phyloP scores from a whole-genome alignment of 371 early-diverging fungal genomes.

The Mucor velutinosus region DNA sequence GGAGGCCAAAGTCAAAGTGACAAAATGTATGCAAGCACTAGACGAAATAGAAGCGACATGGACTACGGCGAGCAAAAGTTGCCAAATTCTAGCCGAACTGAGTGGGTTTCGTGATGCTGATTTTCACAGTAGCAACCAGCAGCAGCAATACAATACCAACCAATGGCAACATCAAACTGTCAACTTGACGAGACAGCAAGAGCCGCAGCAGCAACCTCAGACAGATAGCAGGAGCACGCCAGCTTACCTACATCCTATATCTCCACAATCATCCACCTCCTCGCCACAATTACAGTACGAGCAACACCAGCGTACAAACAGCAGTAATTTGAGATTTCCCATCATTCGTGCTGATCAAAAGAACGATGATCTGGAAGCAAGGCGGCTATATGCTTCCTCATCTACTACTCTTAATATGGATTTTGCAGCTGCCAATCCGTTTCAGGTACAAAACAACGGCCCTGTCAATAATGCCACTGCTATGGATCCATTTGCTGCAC shows the following conservation, averaged over 20 bases:
- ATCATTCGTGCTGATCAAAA: conserved; percentile 1
- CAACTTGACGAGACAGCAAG: neutral
- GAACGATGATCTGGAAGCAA: neutral
- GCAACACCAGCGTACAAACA: neutral
- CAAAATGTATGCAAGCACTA: conserved; percentile 38
- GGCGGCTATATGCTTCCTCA: neutral
- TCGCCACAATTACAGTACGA: neutral
- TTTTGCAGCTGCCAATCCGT: neutral
- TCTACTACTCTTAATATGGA: conserved; percentile 1
- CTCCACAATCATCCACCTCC: neutral
- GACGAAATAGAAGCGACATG: conserved; percentile 43
- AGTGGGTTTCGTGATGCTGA: conserved; percentile 38
- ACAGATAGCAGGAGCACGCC: neutral
- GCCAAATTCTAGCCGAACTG: conserved; percentile 48
- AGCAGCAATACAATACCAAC: neutral
- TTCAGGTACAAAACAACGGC: neutral
- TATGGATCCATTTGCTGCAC: conserved; percentile 31
- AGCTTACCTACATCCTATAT: neutral
- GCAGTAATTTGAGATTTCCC: conserved; percentile 13
- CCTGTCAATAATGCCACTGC: neutral
- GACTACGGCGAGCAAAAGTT: conserved; percentile 36
- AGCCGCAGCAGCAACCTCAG: neutral
- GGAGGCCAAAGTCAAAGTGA: conserved; percentile 37
- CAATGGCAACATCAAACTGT: neutral
- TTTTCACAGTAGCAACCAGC: conserved; percentile 4